A percentile compares a stretch with the other conserved stretches of the same genome.
These are phyloP conservation scores for Penicillium coprophilum DNA, from an alignment of 495 filamentous ascomycete genomes.

Conservation along the genomic window DNA sequence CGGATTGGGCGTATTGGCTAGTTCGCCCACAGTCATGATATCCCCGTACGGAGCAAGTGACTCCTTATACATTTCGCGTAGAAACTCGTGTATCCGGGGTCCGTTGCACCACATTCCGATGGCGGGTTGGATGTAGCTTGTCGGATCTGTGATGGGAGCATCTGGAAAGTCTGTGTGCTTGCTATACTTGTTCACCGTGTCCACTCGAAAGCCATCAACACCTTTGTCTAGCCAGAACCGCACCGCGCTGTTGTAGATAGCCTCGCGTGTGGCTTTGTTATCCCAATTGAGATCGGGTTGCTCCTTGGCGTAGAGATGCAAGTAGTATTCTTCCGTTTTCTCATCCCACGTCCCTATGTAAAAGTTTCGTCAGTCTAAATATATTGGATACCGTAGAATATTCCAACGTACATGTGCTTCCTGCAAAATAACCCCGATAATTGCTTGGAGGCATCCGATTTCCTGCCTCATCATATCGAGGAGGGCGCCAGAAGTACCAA, in stretches of 20 bases:
- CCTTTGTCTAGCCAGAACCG: constrained; percentile 55
- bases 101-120: constrained; percentile 50
- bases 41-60: constrained; percentile 40
- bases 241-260: constrained; percentile 47
- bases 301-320: constrained; percentile 49
- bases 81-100: constrained; percentile 54
- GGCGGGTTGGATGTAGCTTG: constrained; percentile 42
- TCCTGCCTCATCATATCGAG: constrained; percentile 46
- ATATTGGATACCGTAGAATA: neutral
- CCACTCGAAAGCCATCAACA: constrained; percentile 52
- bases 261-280: constrained; percentile 43
- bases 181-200: constrained; percentile 54
- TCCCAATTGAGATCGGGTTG: constrained; percentile 58
- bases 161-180: constrained; percentile 48
- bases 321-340: constrained; percentile 51
- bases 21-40: constrained; percentile 51
- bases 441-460: constrained; percentile 55
- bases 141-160: constrained; percentile 35
- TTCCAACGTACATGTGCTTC: constrained; percentile 40
- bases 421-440: constrained; percentile 52
- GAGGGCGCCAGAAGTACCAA: constrained; percentile 60
- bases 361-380: neutral
- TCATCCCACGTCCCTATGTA: constrained; percentile 44
- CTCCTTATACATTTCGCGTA: constrained; percentile 40
- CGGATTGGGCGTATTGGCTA: constrained; percentile 41